phyloP scores from a whole-genome alignment of 2,329 filamentous ascomycete species.

The Fusarium liriodendri region DNA sequence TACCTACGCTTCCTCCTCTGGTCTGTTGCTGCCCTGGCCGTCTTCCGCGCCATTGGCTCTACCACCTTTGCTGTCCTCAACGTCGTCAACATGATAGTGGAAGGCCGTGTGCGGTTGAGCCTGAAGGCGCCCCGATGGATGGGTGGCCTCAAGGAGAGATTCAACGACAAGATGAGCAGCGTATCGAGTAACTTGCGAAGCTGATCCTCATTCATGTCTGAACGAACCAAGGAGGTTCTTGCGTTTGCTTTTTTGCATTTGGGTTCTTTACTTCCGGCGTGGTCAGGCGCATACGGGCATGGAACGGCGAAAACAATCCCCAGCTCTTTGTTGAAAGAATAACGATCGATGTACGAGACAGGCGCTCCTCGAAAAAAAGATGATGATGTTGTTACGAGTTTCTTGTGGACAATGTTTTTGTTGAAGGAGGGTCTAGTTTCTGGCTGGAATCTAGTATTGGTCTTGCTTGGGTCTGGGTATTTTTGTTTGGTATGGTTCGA shows the following conservation, averaged over 20 bases:
- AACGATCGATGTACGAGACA: constrained; percentile 29
- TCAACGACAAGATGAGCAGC: constrained; percentile 62
- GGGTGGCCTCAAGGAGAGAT: constrained; percentile 56
- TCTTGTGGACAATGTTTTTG: constrained; percentile 18
- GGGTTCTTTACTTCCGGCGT: constrained; percentile 19
- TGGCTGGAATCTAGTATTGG: not conserved
- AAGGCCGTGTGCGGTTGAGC: constrained; percentile 78
- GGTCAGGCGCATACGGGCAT: constrained; percentile 8
- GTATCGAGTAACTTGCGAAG: constrained; percentile 58
- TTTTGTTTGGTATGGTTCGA: not conserved
- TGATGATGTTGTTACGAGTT: constrained; percentile 25
- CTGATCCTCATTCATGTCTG: constrained; percentile 34
- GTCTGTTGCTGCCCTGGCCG: constrained; percentile 85
- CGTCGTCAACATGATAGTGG: constrained; percentile 83
- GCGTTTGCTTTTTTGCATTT: constrained; percentile 22
- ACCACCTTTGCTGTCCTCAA: constrained; percentile 87
- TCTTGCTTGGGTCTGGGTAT: not conserved
- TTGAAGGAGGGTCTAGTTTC: not conserved
- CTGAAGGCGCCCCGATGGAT: constrained; percentile 66
- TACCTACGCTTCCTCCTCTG: constrained; percentile 96
- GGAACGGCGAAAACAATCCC: constrained; percentile 5
- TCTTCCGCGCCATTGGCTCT: constrained; percentile 88
- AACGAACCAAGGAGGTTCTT: not conserved
- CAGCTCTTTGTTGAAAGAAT: constrained; percentile 10
- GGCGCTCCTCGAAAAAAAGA: constrained; percentile 5